A percentile compares a stretch with the other conserved stretches of the same genome.
Evolutionary conservation across 164 flowering plant genomes (phyloP).

Genomic region (Kingdonia uniflora): DNA sequence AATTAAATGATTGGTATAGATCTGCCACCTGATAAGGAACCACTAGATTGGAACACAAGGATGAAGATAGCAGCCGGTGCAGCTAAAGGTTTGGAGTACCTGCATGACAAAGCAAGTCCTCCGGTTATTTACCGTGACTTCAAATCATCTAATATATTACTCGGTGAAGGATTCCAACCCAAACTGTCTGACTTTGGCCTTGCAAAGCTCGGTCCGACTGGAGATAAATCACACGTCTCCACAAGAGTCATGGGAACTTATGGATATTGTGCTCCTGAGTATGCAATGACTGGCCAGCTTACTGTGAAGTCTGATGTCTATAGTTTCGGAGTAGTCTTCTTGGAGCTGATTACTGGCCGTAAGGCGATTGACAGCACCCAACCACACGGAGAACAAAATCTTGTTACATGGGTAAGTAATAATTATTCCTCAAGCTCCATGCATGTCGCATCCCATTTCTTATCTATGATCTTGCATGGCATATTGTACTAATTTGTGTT

Average conservation of each 20-base stretch:
- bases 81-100: constrained; percentile 61
- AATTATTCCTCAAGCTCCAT: constrained; percentile 1
- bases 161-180: constrained; percentile 47
- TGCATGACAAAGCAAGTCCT: constrained; percentile 53
- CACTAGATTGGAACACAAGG: constrained; percentile 69
- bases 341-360: constrained; percentile 45
- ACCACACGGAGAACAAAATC: constrained; percentile 35
- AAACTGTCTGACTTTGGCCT: constrained; percentile 78
- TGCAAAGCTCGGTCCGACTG: constrained; percentile 41
- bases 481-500: too few species aligned
- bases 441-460: neutral
- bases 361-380: constrained; percentile 32
- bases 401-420: constrained; percentile 31
- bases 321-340: constrained; percentile 45
- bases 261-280: constrained; percentile 53
- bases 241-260: constrained; percentile 56
- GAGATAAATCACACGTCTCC: constrained; percentile 40
- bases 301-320: constrained; percentile 47
- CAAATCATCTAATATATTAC: constrained; percentile 56
- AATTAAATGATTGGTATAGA: constrained; percentile 14
- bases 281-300: constrained; percentile 44
- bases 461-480: neutral
- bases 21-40: constrained; percentile 33
- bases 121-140: constrained; percentile 66
- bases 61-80: constrained; percentile 72